Evolutionary conservation across 352 stramenopile genomes (phyloP), one percentile per base, ranked within the genome.

Genomic region (Phytopythium kandeliae): DNA sequence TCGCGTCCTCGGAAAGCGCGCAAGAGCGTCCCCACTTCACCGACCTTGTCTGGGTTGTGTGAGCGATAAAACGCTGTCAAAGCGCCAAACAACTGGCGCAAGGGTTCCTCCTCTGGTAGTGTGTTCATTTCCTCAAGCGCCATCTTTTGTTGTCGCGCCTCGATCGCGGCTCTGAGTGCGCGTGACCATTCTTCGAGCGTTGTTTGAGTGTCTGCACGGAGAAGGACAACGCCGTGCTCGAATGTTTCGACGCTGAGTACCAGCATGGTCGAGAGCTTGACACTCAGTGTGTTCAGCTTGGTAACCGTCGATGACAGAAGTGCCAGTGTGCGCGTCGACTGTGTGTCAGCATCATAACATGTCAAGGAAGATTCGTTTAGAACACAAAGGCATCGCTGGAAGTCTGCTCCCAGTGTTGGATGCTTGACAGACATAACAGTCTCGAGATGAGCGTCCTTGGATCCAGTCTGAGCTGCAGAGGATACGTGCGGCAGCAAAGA

Each of bases 31-130:
- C 77, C 69, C 0, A 97, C 89, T 12, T 97, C 87, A 0, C 54
- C 51, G 4, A 89, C 62, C 43, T 97, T 97, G 22, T 83, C 74
- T 2, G 87, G 83, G 53, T 95, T 88, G 52, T 97, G 83, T 24
- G 85, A 84, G 52, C 90, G 70, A 56, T 97, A 97, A 44, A 97
- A 97, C 17, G 50, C 64, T 0, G 85, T 41, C 22, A 98, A 58
- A 0, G 69, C 56, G 11, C 54, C 53, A 26, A 74, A 71, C 28
- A 89, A 55, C 15, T 64, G 42, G 5, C 62, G 47, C 34, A 60
- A 60, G 2, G 55, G 52, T 17, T 22, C 56, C 1, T 51, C 45
- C 2, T 36, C 35, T 9, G 25, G 37, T 13, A 51, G 25, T 25
- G 57, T 30, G 9, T 71, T 31, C 25, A 55, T 58, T 5, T 49